Percentiles rank a stretch among this genome's conserved stretches.
Conservation (phyloP, 2,329 filamentous ascomycete genomes). For the Botrytis hyacinthi region DNA sequence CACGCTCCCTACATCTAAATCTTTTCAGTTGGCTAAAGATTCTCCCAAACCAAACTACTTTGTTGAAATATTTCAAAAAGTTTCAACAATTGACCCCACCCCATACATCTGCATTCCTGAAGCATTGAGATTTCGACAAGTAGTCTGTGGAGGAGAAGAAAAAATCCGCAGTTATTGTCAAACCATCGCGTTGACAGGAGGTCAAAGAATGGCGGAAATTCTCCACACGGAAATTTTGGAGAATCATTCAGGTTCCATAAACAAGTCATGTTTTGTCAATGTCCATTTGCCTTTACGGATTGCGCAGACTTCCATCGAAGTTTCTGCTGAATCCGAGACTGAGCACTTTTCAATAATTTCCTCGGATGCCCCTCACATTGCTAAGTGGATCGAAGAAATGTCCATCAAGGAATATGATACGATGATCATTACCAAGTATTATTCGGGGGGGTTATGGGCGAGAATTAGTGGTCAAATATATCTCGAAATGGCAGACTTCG, state of each 20-base stretch:
- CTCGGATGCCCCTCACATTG: background rate
- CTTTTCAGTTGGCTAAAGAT: conserved; percentile 50
- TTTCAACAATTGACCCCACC: conserved; percentile 70
- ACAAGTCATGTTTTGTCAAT: conserved; percentile 50
- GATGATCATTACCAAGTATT: background rate
- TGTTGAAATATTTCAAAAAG: conserved; percentile 69
- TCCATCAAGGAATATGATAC: background rate
- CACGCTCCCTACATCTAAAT: conserved; percentile 76
- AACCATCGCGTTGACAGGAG: conserved; percentile 62
- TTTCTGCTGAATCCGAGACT: background rate
- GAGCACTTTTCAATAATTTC: background rate
- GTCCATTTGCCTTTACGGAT: conserved; percentile 58
- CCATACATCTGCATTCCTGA: conserved; percentile 72
- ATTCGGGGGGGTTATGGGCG: background rate
- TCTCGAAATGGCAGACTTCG: background rate
- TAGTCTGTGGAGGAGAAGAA: conserved; percentile 71
- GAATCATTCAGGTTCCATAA: background rate
- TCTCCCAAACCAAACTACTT: conserved; percentile 49
- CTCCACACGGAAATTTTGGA: conserved; percentile 62
- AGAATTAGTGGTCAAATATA: background rate
- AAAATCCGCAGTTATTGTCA: conserved; percentile 63
- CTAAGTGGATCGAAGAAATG: background rate
- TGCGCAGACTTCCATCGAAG: background rate
- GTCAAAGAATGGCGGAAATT: conserved; percentile 54
- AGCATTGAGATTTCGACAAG: conserved; percentile 66